Percentiles rank a stretch among this genome's conserved stretches.
Conservation (phyloP, 257 asterid genomes). For the Gardenia jasminoides region DNA sequence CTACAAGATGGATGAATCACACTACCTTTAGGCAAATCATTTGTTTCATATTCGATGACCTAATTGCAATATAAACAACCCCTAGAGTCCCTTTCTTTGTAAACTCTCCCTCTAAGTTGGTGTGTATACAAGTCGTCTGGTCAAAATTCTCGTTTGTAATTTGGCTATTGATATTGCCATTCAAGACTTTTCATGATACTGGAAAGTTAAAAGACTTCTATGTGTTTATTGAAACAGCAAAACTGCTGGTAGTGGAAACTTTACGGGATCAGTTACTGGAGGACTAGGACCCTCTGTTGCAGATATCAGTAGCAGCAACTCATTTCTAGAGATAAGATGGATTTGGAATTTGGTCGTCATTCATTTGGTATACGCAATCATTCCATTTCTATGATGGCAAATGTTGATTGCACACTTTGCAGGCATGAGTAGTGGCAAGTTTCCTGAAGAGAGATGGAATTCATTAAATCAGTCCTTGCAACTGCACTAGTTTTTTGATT, state of each 20-base stretch:
- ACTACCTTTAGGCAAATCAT: background rate
- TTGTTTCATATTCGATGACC: background rate
- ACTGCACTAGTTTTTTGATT: constrained; percentile 20
- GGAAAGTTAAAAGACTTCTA: background rate
- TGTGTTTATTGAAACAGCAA: constrained; percentile 34
- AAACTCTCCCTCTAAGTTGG: background rate
- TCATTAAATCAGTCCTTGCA: constrained; percentile 24
- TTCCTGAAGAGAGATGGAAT: constrained; percentile 13
- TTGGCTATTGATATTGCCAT: background rate
- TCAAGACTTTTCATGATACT: background rate
- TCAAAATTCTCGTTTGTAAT: background rate
- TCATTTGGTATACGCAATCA: constrained; percentile 26
- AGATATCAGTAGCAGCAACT: constrained; percentile 35
- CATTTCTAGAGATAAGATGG: constrained; percentile 17
- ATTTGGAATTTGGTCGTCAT: constrained; percentile 18
- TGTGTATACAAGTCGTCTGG: background rate
- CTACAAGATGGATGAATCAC: background rate
- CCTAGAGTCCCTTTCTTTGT: background rate
- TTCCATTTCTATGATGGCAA: constrained; percentile 24
- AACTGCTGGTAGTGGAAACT: constrained; percentile 35
- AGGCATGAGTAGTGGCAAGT: constrained; percentile 24
- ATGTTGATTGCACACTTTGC: constrained; percentile 7
- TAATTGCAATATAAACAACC: background rate
- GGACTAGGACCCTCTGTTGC: constrained; percentile 30
- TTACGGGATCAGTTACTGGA: constrained; percentile 31